These are phyloP conservation scores for Ophiostoma sp. DNA, from an alignment of 2,329 filamentous ascomycete species.

Conservation along the genomic window DNA sequence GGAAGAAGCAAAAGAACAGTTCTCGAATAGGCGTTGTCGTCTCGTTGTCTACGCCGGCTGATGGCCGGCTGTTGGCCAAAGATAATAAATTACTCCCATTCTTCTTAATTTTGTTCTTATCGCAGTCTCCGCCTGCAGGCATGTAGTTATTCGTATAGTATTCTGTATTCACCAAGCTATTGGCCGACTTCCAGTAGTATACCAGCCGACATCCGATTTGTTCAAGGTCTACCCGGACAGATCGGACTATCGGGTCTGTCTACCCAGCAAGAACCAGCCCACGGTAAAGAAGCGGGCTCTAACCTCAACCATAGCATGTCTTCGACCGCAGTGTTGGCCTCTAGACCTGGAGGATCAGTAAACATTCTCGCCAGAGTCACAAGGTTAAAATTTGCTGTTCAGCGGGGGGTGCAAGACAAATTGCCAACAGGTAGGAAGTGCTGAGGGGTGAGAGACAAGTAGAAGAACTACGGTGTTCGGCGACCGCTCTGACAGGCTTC, in stretches of 20 bases:
- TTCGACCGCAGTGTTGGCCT: too few relatives aligned
- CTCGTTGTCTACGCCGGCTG: background rate
- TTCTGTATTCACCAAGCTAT: background rate
- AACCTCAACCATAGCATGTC: background rate
- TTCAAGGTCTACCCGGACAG: background rate
- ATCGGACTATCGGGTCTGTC: background rate
- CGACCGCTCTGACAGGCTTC: background rate
- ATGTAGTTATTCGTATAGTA: background rate
- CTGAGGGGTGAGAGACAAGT: background rate
- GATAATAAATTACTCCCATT: background rate
- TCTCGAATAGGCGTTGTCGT: too few relatives aligned
- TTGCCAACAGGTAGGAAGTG: background rate
- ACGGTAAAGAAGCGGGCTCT: background rate
- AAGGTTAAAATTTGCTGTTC: background rate
- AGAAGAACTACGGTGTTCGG: conserved; percentile 2
- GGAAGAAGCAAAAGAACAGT: background rate
- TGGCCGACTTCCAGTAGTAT: conserved; percentile 2
- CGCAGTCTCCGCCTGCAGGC: background rate
- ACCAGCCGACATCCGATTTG: conserved; percentile 1
- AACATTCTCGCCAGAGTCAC: background rate
- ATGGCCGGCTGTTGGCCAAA: background rate
- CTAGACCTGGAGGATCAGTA: background rate
- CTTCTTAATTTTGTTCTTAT: background rate
- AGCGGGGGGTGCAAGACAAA: background rate
- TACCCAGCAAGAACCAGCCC: background rate